Base-by-base conservation (phyloP, 2,329 filamentous ascomycete species). In the Samsoniella hepiali region DNA sequence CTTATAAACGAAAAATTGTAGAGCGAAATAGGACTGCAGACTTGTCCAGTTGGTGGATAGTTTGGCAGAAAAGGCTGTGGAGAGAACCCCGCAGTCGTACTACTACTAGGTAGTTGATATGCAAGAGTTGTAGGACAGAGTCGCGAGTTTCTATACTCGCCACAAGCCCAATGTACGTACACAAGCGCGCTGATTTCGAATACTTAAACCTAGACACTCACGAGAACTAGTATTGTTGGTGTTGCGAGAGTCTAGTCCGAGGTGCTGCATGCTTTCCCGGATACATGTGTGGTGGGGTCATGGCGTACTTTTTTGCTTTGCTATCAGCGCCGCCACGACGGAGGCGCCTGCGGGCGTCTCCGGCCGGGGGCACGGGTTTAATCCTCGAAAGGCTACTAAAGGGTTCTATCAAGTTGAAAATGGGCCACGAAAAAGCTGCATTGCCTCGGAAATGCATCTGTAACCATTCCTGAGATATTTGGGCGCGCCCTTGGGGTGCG, bases 11-110 rank as follows among this genome's bases (percentile, higher is more conserved):
- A n/a, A 61, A 22, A 13, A 29, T 29, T 32, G 2, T 45, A 54
- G 29, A 61, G 58, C 49, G 44, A 36, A 55, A 32, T 27, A 13
- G 49, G 59, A 62, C 58, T 54, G 36, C n/a, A 5, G 31, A 38
- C 17, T 22, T 6, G 11, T n/a, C 50, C 31, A 54, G 49, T 47
- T 38, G 47, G 29, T 9, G 40, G 50, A 27, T 29, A 27, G 36
- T 40, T 36, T 17, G 9, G n/a, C n/a, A 9, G 10, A 55, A 62
- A 62, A 47, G 15, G 50, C 1, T 49, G 59, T 62, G 59, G 59
- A 55, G 59, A 49, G 59, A 40, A 62, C 59, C 59, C 59, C 59
- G 59, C 59, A 62, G 51, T 36, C 22, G 38, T 40, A 40, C 38
- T 15, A 40, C 38, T 15, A 22, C n/a, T 42, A 34, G 15, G 17